These are phyloP conservation scores for Nitzschia sp. DNA, from an alignment of 108 stramenopile genomes.

Conservation along the genomic window DNA sequence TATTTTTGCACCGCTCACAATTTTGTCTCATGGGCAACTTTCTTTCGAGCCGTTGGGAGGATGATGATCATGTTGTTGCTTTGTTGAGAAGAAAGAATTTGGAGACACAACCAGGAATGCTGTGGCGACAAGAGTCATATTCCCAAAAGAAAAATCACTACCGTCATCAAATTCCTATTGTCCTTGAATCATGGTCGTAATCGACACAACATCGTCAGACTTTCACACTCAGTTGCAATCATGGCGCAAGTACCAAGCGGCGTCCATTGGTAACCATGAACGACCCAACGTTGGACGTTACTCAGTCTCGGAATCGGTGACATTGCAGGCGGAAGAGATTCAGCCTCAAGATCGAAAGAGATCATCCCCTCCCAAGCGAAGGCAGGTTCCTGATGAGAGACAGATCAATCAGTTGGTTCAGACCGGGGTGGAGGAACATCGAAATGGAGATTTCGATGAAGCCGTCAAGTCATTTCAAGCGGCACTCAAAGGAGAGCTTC, in stretches of 20 bases:
- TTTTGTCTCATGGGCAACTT: background rate
- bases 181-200: no score
- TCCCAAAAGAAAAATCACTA: no score
- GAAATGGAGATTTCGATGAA: conserved; percentile 7
- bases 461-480: conserved; percentile 29
- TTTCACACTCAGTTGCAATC: background rate
- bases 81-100: no score
- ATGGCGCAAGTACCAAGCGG: background rate
- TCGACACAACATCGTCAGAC: background rate
- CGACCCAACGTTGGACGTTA: background rate
- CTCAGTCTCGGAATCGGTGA: no score
- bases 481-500: conserved; percentile 27
- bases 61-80: no score
- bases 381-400: background rate
- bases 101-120: no score
- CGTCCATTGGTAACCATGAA: background rate
- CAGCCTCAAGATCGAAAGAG: background rate
- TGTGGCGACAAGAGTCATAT: no score
- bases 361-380: background rate
- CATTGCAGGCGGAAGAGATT: background rate
- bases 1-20: background rate
- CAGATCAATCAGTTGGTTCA: background rate
- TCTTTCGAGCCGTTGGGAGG: background rate
- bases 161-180: no score
- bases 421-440: conserved; percentile 17